A percentile compares a stretch with the other conserved stretches of the same genome.
These are phyloP conservation scores for Nakazawaea molendinolei DNA, from an alignment of 805 yeast species.

Conservation along the genomic window DNA sequence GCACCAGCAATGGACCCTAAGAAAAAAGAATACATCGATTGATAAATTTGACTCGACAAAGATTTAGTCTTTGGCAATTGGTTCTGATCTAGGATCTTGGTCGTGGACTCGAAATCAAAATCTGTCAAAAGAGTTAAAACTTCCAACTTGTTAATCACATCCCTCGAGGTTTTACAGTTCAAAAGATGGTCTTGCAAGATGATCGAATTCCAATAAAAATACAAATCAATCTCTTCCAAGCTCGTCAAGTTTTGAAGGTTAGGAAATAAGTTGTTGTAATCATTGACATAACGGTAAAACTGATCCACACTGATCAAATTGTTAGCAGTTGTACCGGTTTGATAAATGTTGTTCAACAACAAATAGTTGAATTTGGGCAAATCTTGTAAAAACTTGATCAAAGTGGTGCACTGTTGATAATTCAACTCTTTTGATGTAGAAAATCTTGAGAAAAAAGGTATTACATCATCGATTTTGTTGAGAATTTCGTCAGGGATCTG, in stretches of 20 bases:
- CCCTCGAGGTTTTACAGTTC: constrained; percentile 31
- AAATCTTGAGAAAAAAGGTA: constrained; percentile 2
- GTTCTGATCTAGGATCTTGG: constrained; percentile 18
- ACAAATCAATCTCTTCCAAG: constrained; percentile 23
- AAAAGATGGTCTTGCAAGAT: constrained; percentile 21
- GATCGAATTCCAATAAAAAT: constrained; percentile 28
- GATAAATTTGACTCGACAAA: constrained; percentile 55
- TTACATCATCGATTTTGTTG: constrained; percentile 56
- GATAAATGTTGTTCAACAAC: constrained; percentile 14
- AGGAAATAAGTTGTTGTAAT: constrained; percentile 9
- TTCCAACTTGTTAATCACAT: constrained; percentile 30
- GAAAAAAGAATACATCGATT: constrained; percentile 79
- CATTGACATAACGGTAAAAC: constrained; percentile 20
- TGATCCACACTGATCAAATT: constrained; percentile 16
- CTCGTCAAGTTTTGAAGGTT: constrained; percentile 14
- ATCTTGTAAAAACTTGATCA: constrained; percentile 36
- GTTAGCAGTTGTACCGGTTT: constrained; percentile 18
- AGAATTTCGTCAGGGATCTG: constrained; percentile 42
- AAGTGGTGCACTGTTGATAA: constrained; percentile 39
- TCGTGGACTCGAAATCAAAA: constrained; percentile 24
- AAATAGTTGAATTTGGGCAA: constrained; percentile 26
- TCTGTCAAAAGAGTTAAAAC: constrained; percentile 20
- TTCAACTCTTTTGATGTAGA: constrained; percentile 35
- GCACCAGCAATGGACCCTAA: constrained; percentile 96
- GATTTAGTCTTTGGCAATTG: constrained; percentile 14